phyloP scores from a whole-genome alignment of 139 green algal genomes.

The Dunaliella primolecta region DNA sequence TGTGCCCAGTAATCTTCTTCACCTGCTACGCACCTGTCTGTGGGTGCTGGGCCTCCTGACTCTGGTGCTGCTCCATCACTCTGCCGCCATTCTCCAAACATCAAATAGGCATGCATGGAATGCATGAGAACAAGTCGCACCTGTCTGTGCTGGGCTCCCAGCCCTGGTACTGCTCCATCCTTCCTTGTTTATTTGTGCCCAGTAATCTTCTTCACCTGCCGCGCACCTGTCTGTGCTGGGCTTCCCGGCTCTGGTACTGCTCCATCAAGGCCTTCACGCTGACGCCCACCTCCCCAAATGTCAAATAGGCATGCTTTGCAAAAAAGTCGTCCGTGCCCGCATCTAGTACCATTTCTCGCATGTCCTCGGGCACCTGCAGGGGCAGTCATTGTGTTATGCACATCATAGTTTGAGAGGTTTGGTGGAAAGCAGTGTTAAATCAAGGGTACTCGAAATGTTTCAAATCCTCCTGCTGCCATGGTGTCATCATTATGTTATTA shows the following conservation, averaged over 20 bases:
- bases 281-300: slow-evolving; percentile 84
- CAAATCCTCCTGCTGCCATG: too few species aligned
- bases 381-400: too few species aligned
- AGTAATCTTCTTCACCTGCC: too few species aligned
- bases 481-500: too few species aligned
- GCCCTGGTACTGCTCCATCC: slow-evolving; percentile 66
- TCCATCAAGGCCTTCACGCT: slow-evolving; percentile 76
- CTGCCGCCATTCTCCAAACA: slow-evolving; percentile 81
- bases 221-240: slow-evolving; percentile 42
- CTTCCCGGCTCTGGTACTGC: slow-evolving; percentile 49
- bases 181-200: too few species aligned
- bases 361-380: slow-evolving; percentile 58
- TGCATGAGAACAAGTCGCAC: too few species aligned
- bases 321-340: slow-evolving; percentile 78
- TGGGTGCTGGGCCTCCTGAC: slow-evolving; percentile 38
- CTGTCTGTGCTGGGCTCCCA: slow-evolving; percentile 42
- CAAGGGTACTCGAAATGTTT: too few species aligned
- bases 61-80: slow-evolving; percentile 65
- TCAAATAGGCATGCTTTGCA: slow-evolving; percentile 61
- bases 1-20: too few species aligned
- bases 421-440: too few species aligned
- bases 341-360: slow-evolving; percentile 69
- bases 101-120: slow-evolving; percentile 70
- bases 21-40: slow-evolving; percentile 36
- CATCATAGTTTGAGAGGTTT: too few species aligned